phyloP scores from a whole-genome alignment of 2,329 filamentous ascomycete genomes.

The Ustilaginoidea virens region DNA sequence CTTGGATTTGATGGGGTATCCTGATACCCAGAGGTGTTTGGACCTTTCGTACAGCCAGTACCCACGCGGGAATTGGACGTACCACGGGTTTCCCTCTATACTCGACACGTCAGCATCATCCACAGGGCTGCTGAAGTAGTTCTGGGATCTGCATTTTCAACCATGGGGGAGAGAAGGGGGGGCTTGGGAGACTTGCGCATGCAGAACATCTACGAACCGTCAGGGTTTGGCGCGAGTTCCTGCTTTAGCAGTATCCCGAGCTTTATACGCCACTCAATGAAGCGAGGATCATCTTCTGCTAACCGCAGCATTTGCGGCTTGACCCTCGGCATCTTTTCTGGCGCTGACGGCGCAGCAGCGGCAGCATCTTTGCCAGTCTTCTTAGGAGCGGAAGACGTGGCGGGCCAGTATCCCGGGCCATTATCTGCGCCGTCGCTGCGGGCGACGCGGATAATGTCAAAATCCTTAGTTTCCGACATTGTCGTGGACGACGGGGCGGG shows the following conservation, averaged over 20 bases:
- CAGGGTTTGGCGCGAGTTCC: slow-evolving; percentile 24
- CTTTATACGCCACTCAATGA: slow-evolving; percentile 29
- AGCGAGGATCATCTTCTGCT: slow-evolving; percentile 26
- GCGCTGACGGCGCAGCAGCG: too few species aligned
- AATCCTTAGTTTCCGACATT: slow-evolving; percentile 22
- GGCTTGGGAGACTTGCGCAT: too few species aligned
- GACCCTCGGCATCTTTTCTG: slow-evolving; percentile 20
- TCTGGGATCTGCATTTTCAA: neutral
- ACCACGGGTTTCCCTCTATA: slow-evolving; percentile 27
- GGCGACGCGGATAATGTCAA: slow-evolving; percentile 24
- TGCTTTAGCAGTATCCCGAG: slow-evolving; percentile 29
- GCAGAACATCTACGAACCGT: too few species aligned
- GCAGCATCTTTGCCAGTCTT: slow-evolving; percentile 21
- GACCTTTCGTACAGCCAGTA: slow-evolving; percentile 33
- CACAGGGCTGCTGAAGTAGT: too few species aligned
- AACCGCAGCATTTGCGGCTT: slow-evolving; percentile 28
- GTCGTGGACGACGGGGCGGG: neutral
- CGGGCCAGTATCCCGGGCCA: slow-evolving; percentile 29
- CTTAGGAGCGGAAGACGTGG: slow-evolving; percentile 11
- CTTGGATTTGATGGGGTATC: slow-evolving; percentile 31
- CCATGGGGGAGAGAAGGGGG: neutral
- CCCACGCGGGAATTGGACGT: slow-evolving; percentile 26
- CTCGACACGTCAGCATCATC: slow-evolving; percentile 1
- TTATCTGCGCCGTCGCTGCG: slow-evolving; percentile 31
- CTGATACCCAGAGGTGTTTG: slow-evolving; percentile 33